These are phyloP conservation scores for Mariannaea sp. DNA, from an alignment of 2,329 filamentous ascomycete genomes.

Conservation along the genomic window DNA sequence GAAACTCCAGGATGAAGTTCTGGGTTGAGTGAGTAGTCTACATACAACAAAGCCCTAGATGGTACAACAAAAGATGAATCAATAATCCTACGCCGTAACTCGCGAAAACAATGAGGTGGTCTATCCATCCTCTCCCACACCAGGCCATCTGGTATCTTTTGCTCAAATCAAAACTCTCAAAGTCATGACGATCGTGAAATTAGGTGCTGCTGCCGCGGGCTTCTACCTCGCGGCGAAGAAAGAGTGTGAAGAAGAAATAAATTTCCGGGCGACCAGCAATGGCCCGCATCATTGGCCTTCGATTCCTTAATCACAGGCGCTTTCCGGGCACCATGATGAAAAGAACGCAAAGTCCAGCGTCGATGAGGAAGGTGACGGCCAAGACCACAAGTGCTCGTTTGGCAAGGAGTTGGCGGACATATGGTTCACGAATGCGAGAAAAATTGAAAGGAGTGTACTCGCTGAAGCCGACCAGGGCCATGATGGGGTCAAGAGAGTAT, in stretches of 20 bases:
- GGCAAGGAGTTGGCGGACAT: slow-evolving; percentile 81
- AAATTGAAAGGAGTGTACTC: slow-evolving; percentile 97
- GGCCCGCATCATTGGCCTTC: slow-evolving; percentile 34
- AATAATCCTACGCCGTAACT: slow-evolving; percentile 33
- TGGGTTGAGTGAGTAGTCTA: slow-evolving; percentile 31
- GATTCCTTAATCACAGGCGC: slow-evolving; percentile 58
- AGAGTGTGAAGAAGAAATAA: slow-evolving; percentile 10
- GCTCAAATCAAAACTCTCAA: slow-evolving; percentile 28
- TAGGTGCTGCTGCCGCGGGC: slow-evolving; percentile 16
- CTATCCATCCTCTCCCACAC: slow-evolving; percentile 7
- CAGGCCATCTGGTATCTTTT: slow-evolving; percentile 20
- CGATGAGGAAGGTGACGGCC: slow-evolving; percentile 73
- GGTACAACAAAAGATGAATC: slow-evolving; percentile 31
- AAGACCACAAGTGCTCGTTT: slow-evolving; percentile 85
- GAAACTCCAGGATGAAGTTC: slow-evolving; percentile 31
- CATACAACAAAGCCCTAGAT: slow-evolving; percentile 35
- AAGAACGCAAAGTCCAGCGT: slow-evolving; percentile 81
- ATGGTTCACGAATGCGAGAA: slow-evolving; percentile 85
- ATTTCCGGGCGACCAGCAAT: slow-evolving; percentile 27
- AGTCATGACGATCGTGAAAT: slow-evolving; percentile 40
- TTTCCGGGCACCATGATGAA: slow-evolving; percentile 97
- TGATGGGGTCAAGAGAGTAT: slow-evolving; percentile 90
- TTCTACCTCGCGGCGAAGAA: slow-evolving; percentile 27
- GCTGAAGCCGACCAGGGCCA: slow-evolving; percentile 87
- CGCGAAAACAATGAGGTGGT: slow-evolving; percentile 28